Evolutionary conservation across 1,284 basidiomycete genomes (phyloP), one percentile per base, ranked within the genome.

Genomic region (Phylloboletellus chloephorus): DNA sequence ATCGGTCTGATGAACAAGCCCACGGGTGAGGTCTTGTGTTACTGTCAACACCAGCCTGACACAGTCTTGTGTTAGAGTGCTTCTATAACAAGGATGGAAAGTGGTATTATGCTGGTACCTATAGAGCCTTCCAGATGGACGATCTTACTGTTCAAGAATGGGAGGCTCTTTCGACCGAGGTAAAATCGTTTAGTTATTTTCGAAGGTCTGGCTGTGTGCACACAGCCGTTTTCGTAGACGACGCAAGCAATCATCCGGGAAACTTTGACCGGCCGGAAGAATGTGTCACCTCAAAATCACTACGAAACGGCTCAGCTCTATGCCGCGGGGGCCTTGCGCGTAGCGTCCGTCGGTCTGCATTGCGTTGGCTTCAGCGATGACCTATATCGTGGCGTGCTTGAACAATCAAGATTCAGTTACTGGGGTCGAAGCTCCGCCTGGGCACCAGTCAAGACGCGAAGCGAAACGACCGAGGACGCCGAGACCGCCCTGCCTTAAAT

Each of bases 81-180:
- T 86, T 87, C 58, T 87, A 78, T 51, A 79, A 79, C 57, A 84
- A 78, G 55, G 80, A 84, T 41, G 79, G 79, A 10, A 74, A 76
- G 47, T 87, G 82, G 82, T 86, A 87, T 56, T 87, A 87, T 46
- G 83, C 84, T 11, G 84, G 84, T n/a, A 69, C 76, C 7, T 88
- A 88, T 61, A 74, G 70, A 39, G 73, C 73, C 1, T 76, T 86
- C 53, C 64, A 69, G 38, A 67, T 88, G 34, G 76, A 77, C 22
- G 76, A 83, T 46, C 63, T 87, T 12, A 76, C 74, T 2, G 59
- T 67, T 4, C 75, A 75, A 42, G 83, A 87, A 57, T 87, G 82
- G 78, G 73, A 73, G 16, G 73, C 71, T 31, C 68, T 87, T 17
- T 73, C 78, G 12, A 56, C 59, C 19, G 82, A 86, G 71, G 84